These are phyloP conservation scores for Dysphania ambrosioides DNA, from an alignment of 148 eudicot species.

Conservation along the genomic window DNA sequence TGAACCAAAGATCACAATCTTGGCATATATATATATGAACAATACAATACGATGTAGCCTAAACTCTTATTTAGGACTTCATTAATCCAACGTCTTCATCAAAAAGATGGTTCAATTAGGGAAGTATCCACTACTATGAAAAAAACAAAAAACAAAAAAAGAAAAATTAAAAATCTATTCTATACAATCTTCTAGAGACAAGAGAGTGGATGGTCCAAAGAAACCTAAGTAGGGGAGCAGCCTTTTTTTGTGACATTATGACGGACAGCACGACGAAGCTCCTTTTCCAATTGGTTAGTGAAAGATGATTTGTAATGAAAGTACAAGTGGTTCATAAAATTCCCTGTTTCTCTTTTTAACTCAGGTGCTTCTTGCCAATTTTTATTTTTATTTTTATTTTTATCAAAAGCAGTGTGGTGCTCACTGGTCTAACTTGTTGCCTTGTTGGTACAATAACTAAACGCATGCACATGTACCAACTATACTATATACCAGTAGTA, in stretches of 20 bases:
- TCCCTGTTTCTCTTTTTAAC: constrained; percentile 11
- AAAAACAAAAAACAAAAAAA: no score
- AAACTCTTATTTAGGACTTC: no score
- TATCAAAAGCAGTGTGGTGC: not conserved
- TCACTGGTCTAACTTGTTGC: not conserved
- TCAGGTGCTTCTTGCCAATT: constrained; percentile 7
- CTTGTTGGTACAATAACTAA: not conserved
- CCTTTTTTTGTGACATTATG: constrained; percentile 21
- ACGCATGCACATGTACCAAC: not conserved
- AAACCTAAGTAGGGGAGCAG: not conserved
- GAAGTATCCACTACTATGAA: no score
- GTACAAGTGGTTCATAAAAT: constrained; percentile 19
- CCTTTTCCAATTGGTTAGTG: constrained; percentile 12
- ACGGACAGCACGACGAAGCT: constrained; percentile 24
- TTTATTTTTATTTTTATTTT: not conserved
- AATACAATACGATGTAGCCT: no score
- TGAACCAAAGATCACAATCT: no score
- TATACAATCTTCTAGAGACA: not conserved
- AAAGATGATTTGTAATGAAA: constrained; percentile 19
- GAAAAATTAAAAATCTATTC: no score
- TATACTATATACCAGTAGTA: no score
- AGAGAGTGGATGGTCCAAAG: constrained; percentile 16
- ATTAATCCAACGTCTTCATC: no score
- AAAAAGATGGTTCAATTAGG: no score
- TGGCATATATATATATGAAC: no score